These are phyloP conservation scores for Smittium culicis DNA, from an alignment of 371 early-diverging fungal genomes.

Conservation along the genomic window DNA sequence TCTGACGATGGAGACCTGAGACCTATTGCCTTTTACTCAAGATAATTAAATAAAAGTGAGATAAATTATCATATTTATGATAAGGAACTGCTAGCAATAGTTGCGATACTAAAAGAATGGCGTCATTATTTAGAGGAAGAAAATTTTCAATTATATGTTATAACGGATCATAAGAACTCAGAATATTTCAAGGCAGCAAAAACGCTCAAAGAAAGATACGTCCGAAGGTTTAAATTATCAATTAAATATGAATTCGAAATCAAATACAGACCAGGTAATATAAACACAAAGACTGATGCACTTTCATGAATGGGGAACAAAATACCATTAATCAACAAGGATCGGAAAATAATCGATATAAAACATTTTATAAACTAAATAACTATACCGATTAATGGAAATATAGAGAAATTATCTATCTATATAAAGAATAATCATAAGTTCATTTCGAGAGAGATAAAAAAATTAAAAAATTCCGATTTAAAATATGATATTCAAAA, in stretches of 20 bases:
- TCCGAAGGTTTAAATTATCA: not conserved
- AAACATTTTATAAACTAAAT: not conserved
- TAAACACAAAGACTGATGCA: slow-evolving; percentile 12
- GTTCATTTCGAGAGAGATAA: not conserved
- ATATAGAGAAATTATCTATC: not conserved
- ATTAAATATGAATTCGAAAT: slow-evolving; percentile 11
- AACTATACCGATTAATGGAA: not conserved
- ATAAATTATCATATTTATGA: slow-evolving; percentile 8
- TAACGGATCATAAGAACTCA: slow-evolving; percentile 7
- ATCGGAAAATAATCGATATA: not conserved
- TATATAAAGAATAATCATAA: not conserved
- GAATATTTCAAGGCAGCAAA: slow-evolving; percentile 3
- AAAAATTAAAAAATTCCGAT: not conserved
- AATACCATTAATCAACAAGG: not conserved
- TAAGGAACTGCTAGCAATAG: slow-evolving; percentile 9
- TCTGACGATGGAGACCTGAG: not conserved
- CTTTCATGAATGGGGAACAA: slow-evolving; percentile 7
- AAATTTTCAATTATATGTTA: not conserved
- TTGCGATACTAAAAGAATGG: slow-evolving; percentile 2
- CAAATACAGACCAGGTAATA: slow-evolving; percentile 7
- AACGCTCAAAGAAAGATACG: not conserved
- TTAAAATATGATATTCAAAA: not conserved
- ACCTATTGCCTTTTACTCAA: not conserved
- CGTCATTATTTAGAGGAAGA: slow-evolving; percentile 4
- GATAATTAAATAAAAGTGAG: not conserved